phyloP scores from a whole-genome alignment of 441 rosid species.

The Erysimum cheiri region DNA sequence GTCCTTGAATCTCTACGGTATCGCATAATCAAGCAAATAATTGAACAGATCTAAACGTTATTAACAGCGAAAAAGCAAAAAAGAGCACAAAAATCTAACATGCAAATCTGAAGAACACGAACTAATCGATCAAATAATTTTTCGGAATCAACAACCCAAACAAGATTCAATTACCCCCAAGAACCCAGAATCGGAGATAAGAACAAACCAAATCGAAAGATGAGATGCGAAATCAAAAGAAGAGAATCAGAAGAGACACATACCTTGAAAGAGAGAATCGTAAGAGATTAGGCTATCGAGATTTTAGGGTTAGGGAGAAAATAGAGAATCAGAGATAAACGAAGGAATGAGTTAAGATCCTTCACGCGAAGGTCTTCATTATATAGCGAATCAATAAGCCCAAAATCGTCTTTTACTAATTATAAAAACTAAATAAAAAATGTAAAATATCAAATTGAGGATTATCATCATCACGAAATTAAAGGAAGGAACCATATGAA shows the following conservation, averaged over 20 bases:
- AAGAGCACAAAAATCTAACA: not conserved
- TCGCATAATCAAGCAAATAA: not conserved
- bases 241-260: not conserved
- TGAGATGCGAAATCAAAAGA: conserved; percentile 2
- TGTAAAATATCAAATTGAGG: not conserved
- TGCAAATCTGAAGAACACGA: not conserved
- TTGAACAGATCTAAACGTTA: not conserved
- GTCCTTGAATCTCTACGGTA: not conserved
- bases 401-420: conserved; percentile 1
- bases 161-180: not conserved
- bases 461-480: not conserved
- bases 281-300: not conserved
- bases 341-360: not conserved
- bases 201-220: not conserved
- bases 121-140: not conserved
- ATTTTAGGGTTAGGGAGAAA: conserved; percentile 10
- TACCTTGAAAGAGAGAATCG: conserved; percentile 32
- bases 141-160: not conserved
- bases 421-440: not conserved
- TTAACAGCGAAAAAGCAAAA: not conserved
- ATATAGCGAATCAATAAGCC: not conserved
- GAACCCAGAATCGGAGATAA: not conserved
- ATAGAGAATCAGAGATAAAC: not conserved
- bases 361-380: not conserved
- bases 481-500: not conserved